phyloP scores from a whole-genome alignment of 768 basidiomycete genomes.

The Symmetrospora coprosmae region DNA sequence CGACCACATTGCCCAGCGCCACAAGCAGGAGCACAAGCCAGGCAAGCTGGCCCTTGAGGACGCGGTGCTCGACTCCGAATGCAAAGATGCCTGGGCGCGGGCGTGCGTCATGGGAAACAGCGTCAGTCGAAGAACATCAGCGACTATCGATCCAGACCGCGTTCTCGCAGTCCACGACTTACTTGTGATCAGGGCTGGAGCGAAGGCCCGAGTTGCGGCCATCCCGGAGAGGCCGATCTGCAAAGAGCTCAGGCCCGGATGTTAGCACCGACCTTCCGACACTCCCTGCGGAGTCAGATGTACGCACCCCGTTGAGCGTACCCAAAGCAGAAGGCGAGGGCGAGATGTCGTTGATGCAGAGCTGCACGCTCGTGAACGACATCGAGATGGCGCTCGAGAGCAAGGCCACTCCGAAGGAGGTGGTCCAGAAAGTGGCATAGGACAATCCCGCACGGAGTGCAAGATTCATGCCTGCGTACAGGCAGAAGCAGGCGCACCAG shows the following conservation, averaged over 20 bases:
- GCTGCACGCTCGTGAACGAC: slow-evolving; percentile 8
- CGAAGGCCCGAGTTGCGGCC: neutral
- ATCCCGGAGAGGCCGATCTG: neutral
- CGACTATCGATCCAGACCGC: too few relatives aligned
- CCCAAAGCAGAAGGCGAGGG: slow-evolving; percentile 5
- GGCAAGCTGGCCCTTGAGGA: slow-evolving; percentile 13
- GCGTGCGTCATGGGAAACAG: too few relatives aligned
- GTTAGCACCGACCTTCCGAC: neutral
- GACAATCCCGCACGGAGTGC: neutral
- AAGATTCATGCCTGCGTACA: slow-evolving; percentile 5
- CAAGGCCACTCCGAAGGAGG: neutral
- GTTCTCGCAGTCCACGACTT: too few relatives aligned
- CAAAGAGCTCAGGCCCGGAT: neutral
- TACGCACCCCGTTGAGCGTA: slow-evolving; percentile 15
- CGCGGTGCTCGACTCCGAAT: slow-evolving; percentile 1
- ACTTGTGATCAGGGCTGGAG: slow-evolving; percentile 3
- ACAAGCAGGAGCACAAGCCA: slow-evolving; percentile 5
- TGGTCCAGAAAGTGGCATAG: slow-evolving; percentile 12
- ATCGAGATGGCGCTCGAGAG: neutral
- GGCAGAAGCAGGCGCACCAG: neutral
- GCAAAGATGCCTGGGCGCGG: too few relatives aligned
- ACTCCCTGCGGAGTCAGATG: neutral
- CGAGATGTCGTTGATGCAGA: slow-evolving; percentile 10
- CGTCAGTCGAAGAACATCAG: too few relatives aligned
- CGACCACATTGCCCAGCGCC: neutral